Evolutionary conservation across 768 basidiomycete species (phyloP).

Genomic region (Leucosporidium scottii): DNA sequence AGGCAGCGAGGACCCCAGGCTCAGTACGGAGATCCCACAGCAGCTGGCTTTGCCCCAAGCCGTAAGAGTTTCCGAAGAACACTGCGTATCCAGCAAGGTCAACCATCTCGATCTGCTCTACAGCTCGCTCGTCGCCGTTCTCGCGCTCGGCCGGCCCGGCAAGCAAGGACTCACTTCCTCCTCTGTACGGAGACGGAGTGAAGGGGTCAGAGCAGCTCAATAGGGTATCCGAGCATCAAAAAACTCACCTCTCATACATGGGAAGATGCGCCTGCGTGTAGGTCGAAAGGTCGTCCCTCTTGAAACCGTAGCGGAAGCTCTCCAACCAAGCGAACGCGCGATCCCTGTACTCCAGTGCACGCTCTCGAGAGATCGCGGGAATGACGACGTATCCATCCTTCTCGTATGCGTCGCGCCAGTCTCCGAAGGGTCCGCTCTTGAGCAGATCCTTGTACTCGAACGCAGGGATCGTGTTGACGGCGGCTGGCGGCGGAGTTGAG

Average conservation of each 20-base stretch:
- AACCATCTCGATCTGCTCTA: too few species aligned
- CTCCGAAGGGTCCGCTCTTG: not conserved
- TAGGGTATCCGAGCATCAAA: too few species aligned
- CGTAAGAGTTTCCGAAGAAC: not conserved
- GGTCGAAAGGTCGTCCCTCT: constrained; percentile 35
- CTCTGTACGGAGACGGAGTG: constrained; percentile 28
- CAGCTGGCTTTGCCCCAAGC: not conserved
- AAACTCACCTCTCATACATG: not conserved
- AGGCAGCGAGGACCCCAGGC: constrained; percentile 35
- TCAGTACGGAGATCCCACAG: constrained; percentile 25
- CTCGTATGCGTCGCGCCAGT: constrained; percentile 2
- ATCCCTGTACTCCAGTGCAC: constrained; percentile 28
- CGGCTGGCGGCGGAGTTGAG: too few species aligned
- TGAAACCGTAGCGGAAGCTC: constrained; percentile 31
- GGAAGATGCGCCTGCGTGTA: constrained; percentile 27
- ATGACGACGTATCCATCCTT: constrained; percentile 33
- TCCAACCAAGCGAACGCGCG: constrained; percentile 33
- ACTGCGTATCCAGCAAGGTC: too few species aligned
- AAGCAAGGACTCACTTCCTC: too few species aligned
- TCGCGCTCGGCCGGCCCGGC: too few species aligned
- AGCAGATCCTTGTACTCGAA: not conserved
- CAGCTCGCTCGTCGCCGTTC: too few species aligned
- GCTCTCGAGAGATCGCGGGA: constrained; percentile 30
- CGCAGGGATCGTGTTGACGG: not conserved
- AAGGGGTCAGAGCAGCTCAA: constrained; percentile 15